A percentile compares a stretch with the other conserved stretches of the same genome.
These are phyloP conservation scores for Paramecium tetraurelia DNA, from an alignment of 73 alveolate species.

Conservation along the genomic window DNA sequence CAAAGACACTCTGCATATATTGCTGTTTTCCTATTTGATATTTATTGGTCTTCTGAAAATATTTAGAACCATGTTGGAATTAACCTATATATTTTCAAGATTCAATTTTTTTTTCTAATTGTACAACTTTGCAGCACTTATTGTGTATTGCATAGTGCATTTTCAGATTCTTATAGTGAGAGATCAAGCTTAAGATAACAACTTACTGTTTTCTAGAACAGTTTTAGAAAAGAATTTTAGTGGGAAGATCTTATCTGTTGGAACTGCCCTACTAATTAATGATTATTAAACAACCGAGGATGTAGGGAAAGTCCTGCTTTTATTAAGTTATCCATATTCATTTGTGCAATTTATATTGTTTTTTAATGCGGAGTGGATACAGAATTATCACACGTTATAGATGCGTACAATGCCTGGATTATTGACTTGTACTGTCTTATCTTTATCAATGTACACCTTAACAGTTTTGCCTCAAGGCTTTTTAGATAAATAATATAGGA, in stretches of 20 bases:
- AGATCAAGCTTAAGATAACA: not conserved
- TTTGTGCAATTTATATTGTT: not conserved
- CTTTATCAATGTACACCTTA: not conserved
- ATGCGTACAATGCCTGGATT: not conserved
- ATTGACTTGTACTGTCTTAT: not conserved
- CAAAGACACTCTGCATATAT: not conserved
- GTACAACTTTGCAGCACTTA: not conserved
- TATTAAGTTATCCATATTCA: not conserved
- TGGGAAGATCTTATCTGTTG: not conserved
- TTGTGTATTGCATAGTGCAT: not conserved
- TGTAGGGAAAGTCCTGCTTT: not conserved
- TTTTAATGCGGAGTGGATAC: not conserved
- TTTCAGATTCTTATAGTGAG: not conserved
- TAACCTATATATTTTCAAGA: conserved; percentile 24
- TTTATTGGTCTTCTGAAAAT: not conserved
- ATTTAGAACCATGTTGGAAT: conserved; percentile 15
- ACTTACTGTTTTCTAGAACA: not conserved
- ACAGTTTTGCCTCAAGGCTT: not conserved
- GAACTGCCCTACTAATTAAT: not conserved
- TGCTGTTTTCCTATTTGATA: not conserved
- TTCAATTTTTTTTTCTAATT: not conserved
- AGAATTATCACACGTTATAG: not conserved
- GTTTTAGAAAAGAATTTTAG: not conserved
- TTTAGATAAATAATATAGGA: not conserved
- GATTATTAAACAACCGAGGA: not conserved